Percentiles rank a stretch among this genome's conserved stretches.
phyloP scores from a whole-genome alignment of 345 rosid species.

The Eucalyptus curtisii region DNA sequence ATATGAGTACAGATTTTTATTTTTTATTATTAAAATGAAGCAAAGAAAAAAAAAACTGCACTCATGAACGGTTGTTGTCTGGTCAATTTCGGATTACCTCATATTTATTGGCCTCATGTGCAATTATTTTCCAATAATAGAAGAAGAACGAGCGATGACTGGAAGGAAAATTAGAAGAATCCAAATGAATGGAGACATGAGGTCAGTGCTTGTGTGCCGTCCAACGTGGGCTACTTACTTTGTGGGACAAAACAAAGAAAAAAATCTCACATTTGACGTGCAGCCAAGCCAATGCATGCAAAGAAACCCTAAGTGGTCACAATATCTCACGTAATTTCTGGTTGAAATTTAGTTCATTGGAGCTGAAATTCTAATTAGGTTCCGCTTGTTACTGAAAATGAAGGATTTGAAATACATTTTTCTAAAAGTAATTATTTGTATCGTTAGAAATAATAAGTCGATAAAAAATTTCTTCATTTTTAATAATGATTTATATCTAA shows the following conservation, averaged over 20 bases:
- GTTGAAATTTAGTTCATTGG: background rate
- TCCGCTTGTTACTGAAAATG: background rate
- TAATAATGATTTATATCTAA: background rate
- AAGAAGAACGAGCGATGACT: background rate
- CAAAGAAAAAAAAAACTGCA: background rate
- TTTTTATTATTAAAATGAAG: background rate
- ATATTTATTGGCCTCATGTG: background rate
- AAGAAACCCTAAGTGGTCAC: background rate
- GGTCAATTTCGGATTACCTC: background rate
- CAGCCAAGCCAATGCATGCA: background rate
- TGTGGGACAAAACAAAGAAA: background rate
- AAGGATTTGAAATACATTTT: background rate
- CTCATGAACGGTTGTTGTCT: background rate
- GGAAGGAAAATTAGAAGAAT: background rate
- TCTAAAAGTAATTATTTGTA: background rate
- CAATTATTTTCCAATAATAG: background rate
- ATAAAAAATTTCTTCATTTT: background rate
- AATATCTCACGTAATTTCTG: background rate
- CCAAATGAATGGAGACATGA: background rate
- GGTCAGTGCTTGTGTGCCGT: background rate
- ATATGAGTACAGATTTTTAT: background rate
- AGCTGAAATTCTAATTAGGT: background rate
- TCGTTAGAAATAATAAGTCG: background rate
- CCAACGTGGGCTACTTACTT: background rate
- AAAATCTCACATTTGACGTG: background rate